These are phyloP conservation scores for Macrophomina phaseolina DNA, from an alignment of 2,329 filamentous ascomycete species.

Conservation along the genomic window DNA sequence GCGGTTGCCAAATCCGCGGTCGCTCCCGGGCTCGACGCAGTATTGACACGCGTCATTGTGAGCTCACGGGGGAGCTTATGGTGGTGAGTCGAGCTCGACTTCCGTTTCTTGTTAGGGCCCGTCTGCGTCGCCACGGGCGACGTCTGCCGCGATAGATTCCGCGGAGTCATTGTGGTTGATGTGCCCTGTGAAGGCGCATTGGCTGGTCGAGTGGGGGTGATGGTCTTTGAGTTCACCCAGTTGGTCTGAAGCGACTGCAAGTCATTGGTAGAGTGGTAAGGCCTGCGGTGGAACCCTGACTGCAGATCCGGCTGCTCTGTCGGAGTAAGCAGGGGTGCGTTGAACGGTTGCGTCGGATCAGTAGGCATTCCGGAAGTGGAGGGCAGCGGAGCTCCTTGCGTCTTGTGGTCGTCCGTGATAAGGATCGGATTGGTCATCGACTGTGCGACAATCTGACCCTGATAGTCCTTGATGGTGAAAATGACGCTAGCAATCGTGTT, in stretches of 20 bases:
- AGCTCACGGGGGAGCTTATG: constrained; percentile 73
- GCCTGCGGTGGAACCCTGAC: constrained; percentile 53
- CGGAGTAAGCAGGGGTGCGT: constrained; percentile 9
- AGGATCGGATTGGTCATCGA: constrained; percentile 86
- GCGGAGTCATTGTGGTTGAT: constrained; percentile 60
- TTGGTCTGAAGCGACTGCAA: constrained; percentile 60
- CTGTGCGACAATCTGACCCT: constrained; percentile 78
- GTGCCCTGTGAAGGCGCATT: constrained; percentile 39
- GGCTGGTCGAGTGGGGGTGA: neutral
- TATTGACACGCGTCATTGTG: constrained; percentile 83
- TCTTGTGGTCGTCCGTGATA: constrained; percentile 97
- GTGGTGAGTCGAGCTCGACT: constrained; percentile 63
- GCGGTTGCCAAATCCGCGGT: constrained; percentile 10
- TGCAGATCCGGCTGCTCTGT: constrained; percentile 22
- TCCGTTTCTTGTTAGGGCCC: constrained; percentile 81
- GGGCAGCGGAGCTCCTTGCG: constrained; percentile 54
- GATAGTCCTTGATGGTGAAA: constrained; percentile 84
- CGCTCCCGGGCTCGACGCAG: constrained; percentile 34
- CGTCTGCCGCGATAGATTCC: constrained; percentile 72
- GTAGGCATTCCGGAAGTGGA: constrained; percentile 44
- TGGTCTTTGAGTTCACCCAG: constrained; percentile 1
- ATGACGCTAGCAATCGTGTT: constrained; percentile 65
- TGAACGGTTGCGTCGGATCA: constrained; percentile 32
- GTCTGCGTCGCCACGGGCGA: constrained; percentile 68
- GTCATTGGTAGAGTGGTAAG: constrained; percentile 68